Conservation (phyloP, 2,329 filamentous ascomycete genomes). For the Neofusicoccum sp. region DNA sequence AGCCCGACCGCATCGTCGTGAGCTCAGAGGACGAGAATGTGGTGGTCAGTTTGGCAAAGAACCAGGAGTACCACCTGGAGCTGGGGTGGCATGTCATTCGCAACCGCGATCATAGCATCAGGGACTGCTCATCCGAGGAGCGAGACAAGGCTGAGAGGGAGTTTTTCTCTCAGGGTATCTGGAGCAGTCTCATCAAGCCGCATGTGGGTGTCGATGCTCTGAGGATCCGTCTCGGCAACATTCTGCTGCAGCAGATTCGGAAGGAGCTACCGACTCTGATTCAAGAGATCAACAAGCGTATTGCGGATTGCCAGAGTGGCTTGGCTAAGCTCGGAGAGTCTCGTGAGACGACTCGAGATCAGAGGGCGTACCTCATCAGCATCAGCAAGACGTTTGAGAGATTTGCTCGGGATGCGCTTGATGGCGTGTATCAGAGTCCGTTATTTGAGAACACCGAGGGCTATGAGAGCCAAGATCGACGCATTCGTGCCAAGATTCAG, state of each 20-base stretch:
- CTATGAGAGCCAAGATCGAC: constrained; percentile 26
- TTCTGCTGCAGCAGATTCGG: constrained; percentile 37
- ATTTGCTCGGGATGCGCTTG: constrained; percentile 47
- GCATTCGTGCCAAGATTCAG: constrained; percentile 54
- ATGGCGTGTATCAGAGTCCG: constrained; percentile 38
- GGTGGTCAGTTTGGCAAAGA: constrained; percentile 42
- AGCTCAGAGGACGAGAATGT: constrained; percentile 41
- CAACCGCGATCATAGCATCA: constrained; percentile 38
- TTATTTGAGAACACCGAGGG: constrained; percentile 3
- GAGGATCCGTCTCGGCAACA: constrained; percentile 42
- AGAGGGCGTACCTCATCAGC: constrained; percentile 48
- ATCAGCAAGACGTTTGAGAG: constrained; percentile 45
- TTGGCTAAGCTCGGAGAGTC: constrained; percentile 51
- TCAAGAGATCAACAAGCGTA: constrained; percentile 47
- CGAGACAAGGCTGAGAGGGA: constrained; percentile 38
- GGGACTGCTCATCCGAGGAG: constrained; percentile 35
- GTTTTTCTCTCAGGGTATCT: constrained; percentile 35
- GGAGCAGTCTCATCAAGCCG: constrained; percentile 27
- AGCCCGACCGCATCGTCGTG: constrained; percentile 47
- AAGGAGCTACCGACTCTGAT: constrained; percentile 30
- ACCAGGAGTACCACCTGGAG: constrained; percentile 40
- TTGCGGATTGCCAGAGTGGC: constrained; percentile 22
- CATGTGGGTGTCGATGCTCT: constrained; percentile 51
- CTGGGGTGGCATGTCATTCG: constrained; percentile 57
- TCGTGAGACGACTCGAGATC: constrained; percentile 46